Evolutionary conservation across 805 yeast genomes (phyloP).

Genomic region (Nakazawaea sp.): DNA sequence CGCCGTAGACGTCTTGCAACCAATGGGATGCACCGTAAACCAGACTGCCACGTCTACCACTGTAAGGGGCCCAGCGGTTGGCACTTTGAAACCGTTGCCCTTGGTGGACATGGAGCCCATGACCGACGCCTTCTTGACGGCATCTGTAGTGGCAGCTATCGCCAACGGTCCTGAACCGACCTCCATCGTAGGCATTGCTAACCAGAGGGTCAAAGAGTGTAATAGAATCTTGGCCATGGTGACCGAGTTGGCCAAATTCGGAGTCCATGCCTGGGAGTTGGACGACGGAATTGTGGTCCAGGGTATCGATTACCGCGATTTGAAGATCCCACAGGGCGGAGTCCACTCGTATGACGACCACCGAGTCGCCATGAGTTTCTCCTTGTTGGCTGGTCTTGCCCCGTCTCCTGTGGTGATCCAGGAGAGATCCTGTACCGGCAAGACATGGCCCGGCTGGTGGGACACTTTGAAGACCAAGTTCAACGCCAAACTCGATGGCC

Average conservation of each 20-base stretch:
- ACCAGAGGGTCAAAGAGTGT: constrained; percentile 97
- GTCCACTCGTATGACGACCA: constrained; percentile 88
- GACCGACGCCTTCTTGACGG: constrained; percentile 98
- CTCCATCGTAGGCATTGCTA: constrained; percentile 90
- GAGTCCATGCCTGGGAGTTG: constrained; percentile 76
- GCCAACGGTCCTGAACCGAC: constrained; percentile 61
- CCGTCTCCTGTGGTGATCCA: constrained; percentile 59
- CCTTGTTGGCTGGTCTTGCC: constrained; percentile 71
- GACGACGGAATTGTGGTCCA: constrained; percentile 89
- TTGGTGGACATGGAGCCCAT: constrained; percentile 97
- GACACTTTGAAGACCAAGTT: constrained; percentile 73
- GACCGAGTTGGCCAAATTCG: constrained; percentile 79
- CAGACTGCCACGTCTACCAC: constrained; percentile 87
- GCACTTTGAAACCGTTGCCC: constrained; percentile 60
- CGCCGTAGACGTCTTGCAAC: constrained; percentile 84
- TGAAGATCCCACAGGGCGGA: constrained; percentile 57
- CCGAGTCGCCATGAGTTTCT: constrained; percentile 96
- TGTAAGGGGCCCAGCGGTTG: constrained; percentile 80
- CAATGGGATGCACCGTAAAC: constrained; percentile 90
- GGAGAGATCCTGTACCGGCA: constrained; percentile 89
- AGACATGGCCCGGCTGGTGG: constrained; percentile 99
- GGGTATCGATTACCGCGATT: constrained; percentile 49
- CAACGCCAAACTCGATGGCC: constrained; percentile 63
- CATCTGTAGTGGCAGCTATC: constrained; percentile 94
- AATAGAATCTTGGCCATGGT: constrained; percentile 96